These are phyloP conservation scores for Fusarium sp. DNA, from an alignment of 2,329 filamentous ascomycete genomes.

Conservation along the genomic window DNA sequence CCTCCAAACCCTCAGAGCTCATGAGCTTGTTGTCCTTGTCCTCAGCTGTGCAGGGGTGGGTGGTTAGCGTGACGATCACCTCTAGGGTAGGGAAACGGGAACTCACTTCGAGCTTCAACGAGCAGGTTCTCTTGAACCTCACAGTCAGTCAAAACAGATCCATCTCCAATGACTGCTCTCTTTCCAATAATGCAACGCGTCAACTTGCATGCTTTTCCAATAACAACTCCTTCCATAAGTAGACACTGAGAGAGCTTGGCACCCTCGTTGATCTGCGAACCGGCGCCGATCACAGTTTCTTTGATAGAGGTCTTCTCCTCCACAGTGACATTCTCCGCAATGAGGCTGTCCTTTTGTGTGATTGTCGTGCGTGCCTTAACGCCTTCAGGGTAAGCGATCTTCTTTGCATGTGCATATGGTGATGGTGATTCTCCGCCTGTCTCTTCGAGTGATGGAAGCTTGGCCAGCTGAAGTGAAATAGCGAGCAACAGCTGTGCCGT, in stretches of 20 bases:
- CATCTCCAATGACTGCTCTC: conserved; percentile 83
- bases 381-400: conserved; percentile 84
- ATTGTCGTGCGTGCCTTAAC: conserved; percentile 85
- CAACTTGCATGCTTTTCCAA: conserved; percentile 85
- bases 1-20: conserved; percentile 73
- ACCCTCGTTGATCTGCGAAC: conserved; percentile 87
- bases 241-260: conserved; percentile 87
- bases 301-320: conserved; percentile 94
- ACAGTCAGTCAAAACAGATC: conserved; percentile 83
- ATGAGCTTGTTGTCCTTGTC: conserved; percentile 75
- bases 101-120: conserved; percentile 79
- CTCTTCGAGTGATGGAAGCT: conserved; percentile 77
- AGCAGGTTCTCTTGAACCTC: conserved; percentile 92
- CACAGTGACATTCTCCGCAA: conserved; percentile 89
- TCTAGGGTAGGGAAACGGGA: conserved; percentile 29
- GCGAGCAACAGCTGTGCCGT: conserved; percentile 83
- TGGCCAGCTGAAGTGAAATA: conserved; percentile 86
- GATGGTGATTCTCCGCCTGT: conserved; percentile 66
- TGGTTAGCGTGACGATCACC: conserved; percentile 15
- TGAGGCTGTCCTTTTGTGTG: conserved; percentile 80
- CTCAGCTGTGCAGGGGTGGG: conserved; percentile 59
- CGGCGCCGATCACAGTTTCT: conserved; percentile 86
- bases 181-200: conserved; percentile 89
- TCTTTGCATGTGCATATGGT: conserved; percentile 80
- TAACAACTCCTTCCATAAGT: conserved; percentile 89